Conservation (phyloP, 2,329 filamentous ascomycete species). For the Colletotrichum euphorbiae region DNA sequence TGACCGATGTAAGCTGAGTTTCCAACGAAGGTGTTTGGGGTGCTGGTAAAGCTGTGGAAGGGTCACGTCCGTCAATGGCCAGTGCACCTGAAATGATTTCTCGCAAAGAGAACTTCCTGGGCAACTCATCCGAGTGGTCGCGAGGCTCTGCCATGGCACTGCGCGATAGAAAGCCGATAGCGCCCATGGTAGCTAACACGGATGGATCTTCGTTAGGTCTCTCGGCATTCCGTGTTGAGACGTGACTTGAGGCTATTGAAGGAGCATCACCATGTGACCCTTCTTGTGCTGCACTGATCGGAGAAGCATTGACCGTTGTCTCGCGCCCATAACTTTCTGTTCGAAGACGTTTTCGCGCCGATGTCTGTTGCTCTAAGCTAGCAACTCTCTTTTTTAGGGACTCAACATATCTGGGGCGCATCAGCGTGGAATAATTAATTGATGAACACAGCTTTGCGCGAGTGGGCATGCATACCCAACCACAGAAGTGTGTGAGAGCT, state of each 20-base stretch:
- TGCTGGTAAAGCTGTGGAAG: conserved; percentile 15
- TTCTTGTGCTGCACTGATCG: background rate
- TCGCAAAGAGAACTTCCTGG: conserved; percentile 17
- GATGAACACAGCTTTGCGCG: background rate
- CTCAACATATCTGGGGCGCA: conserved; percentile 10
- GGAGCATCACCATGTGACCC: background rate
- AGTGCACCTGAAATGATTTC: conserved; percentile 22
- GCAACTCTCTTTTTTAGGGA: conserved; percentile 28
- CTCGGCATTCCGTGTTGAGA: background rate
- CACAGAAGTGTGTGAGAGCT: conserved; percentile 28
- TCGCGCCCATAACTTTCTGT: background rate
- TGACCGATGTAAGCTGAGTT: conserved; percentile 11
- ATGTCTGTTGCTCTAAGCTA: conserved; percentile 13
- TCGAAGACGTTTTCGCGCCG: conserved; percentile 20
- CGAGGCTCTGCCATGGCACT: conserved; percentile 35
- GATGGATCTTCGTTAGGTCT: conserved; percentile 24
- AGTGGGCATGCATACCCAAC: conserved; percentile 2
- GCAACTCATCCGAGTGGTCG: conserved; percentile 9
- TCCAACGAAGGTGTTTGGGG: background rate
- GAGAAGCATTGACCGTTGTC: background rate
- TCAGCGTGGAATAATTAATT: background rate
- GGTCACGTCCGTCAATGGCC: conserved; percentile 24
- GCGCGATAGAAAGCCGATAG: conserved; percentile 33
- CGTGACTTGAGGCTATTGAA: background rate
- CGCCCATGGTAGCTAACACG: conserved; percentile 33